Conservation (phyloP, 345 rosid species). For the Sonneratia alba region DNA sequence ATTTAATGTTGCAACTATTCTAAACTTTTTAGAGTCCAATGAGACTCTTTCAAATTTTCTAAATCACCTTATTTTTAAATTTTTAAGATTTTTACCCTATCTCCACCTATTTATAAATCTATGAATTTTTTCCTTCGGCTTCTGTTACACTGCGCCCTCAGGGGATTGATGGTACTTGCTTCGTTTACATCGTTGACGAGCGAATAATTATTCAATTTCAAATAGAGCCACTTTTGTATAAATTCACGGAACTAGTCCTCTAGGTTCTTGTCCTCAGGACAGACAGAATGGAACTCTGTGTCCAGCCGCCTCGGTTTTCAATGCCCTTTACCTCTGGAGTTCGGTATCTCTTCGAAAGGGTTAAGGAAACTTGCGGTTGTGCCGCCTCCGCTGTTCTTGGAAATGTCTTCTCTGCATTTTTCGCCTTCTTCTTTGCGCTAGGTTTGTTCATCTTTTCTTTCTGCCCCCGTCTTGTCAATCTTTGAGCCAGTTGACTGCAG, state of each 20-base stretch:
- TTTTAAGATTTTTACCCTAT: too few relatives aligned
- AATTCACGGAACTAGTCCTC: background rate
- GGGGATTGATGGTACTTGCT: too few relatives aligned
- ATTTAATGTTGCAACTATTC: too few relatives aligned
- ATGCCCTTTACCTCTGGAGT: slow-evolving; percentile 28
- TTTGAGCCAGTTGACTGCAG: slow-evolving; percentile 2
- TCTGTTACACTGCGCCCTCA: too few relatives aligned
- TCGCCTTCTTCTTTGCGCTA: slow-evolving; percentile 90
- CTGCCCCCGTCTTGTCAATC: background rate
- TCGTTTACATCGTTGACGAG: too few relatives aligned
- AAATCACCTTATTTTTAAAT: too few relatives aligned
- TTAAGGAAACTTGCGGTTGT: slow-evolving; percentile 48
- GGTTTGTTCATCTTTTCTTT: slow-evolving; percentile 39
- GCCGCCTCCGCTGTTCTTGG: slow-evolving; percentile 73
- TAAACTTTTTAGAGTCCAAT: too few relatives aligned
- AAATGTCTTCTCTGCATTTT: slow-evolving; percentile 77
- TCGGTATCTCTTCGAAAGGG: slow-evolving; percentile 51
- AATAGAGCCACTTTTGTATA: background rate
- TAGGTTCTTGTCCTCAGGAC: background rate
- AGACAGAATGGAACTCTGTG: slow-evolving; percentile 36
- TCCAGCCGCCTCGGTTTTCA: slow-evolving; percentile 45
- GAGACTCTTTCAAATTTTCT: background rate
- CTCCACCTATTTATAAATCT: too few relatives aligned
- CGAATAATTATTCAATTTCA: too few relatives aligned
- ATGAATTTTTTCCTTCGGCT: too few relatives aligned